Conservation (phyloP, 805 yeast genomes). For the Lipomyces japonicus region DNA sequence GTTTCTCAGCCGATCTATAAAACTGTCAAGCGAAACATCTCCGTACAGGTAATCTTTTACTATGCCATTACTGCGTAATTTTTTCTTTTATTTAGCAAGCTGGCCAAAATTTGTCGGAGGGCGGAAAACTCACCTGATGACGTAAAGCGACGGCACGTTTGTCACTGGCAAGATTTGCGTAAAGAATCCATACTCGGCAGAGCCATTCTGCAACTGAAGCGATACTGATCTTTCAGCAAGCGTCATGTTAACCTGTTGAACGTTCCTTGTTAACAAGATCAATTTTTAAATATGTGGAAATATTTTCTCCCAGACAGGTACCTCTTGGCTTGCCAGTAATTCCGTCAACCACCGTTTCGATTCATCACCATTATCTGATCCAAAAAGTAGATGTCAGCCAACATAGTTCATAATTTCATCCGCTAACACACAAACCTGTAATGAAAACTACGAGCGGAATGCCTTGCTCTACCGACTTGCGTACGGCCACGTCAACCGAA, state of each 20-base stretch:
- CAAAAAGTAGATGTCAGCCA: not conserved
- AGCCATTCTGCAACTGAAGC: slow-evolving; percentile 42
- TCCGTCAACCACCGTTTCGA: slow-evolving; percentile 20
- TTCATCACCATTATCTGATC: slow-evolving; percentile 19
- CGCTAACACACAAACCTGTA: slow-evolving; percentile 11
- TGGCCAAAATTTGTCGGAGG: not conserved
- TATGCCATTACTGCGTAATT: slow-evolving; percentile 23
- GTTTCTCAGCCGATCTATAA: slow-evolving; percentile 5
- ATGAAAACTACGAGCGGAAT: slow-evolving; percentile 24
- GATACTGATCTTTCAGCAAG: slow-evolving; percentile 36
- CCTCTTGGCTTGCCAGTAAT: slow-evolving; percentile 12
- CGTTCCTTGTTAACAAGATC: not conserved
- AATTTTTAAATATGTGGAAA: too few relatives aligned
- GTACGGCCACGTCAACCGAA: slow-evolving; percentile 25
- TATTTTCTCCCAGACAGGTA: slow-evolving; percentile 1
- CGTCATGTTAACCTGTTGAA: not conserved
- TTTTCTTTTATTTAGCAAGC: slow-evolving; percentile 28
- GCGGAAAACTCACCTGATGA: slow-evolving; percentile 40
- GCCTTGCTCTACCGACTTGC: slow-evolving; percentile 16
- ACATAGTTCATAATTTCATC: not conserved
- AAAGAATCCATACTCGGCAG: slow-evolving; percentile 48
- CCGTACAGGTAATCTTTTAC: slow-evolving; percentile 22
- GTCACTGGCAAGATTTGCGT: slow-evolving; percentile 54
- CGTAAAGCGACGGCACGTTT: slow-evolving; percentile 53
- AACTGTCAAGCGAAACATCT: slow-evolving; percentile 6